Percentiles rank a stretch among this genome's conserved stretches.
These are phyloP conservation scores for Pseudopithomyces maydicus DNA, from an alignment of 2,329 filamentous ascomycete species.

Conservation along the genomic window DNA sequence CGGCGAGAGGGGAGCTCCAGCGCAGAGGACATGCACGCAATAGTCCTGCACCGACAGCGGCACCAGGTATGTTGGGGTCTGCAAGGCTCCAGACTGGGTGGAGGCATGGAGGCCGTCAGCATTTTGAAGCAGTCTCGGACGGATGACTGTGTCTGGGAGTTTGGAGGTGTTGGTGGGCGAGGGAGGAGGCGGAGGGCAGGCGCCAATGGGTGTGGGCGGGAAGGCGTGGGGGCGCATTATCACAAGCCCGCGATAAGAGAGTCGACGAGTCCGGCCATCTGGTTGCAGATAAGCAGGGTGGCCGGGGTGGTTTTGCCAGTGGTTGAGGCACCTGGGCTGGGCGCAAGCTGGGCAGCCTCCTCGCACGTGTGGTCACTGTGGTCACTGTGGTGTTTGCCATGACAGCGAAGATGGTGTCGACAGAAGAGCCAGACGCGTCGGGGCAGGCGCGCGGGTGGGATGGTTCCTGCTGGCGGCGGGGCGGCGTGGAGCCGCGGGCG, in stretches of 20 bases:
- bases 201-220: conserved; percentile 9
- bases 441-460: not conserved
- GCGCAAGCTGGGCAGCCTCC: no score
- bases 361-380: not conserved
- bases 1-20: conserved; percentile 8
- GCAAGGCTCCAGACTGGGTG: not conserved
- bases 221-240: conserved; percentile 10
- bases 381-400: not conserved
- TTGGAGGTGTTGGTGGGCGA: not conserved
- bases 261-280: not conserved
- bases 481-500: not conserved
- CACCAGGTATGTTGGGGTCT: not conserved
- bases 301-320: not conserved
- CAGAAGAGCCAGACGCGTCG: not conserved
- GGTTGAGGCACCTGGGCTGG: not conserved
- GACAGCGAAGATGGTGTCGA: conserved; percentile 6
- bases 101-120: not conserved
- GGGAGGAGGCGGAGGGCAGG: not conserved
- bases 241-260: conserved; percentile 7
- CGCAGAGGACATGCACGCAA: not conserved
- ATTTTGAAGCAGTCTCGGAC: not conserved
- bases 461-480: not conserved
- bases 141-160: conserved; percentile 1
- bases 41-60: not conserved
- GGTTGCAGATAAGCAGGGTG: conserved; percentile 6